Evolutionary conservation across 371 early-diverging fungal species (phyloP).

Genomic region (Mortierella polycephala): DNA sequence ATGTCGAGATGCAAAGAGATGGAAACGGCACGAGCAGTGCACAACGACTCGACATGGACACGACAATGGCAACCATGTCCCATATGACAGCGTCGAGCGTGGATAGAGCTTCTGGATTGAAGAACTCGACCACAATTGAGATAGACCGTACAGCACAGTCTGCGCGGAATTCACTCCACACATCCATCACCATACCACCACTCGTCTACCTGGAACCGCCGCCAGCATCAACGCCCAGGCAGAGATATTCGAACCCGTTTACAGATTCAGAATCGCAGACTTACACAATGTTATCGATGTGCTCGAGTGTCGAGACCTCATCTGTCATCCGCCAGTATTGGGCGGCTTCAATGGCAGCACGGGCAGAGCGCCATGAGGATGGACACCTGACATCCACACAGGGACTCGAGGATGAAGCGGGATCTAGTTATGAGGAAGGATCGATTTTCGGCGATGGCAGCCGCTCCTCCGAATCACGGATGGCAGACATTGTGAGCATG

Average conservation of each 20-base stretch:
- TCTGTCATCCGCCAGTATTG: constrained; percentile 39
- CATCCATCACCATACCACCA: background rate
- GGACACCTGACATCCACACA: constrained; percentile 1
- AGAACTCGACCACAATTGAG: too few species aligned
- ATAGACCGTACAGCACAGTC: too few species aligned
- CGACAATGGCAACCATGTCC: too few species aligned
- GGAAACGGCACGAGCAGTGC: background rate
- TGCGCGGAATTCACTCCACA: too few species aligned
- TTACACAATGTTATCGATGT: constrained; percentile 24
- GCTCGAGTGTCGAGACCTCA: constrained; percentile 24
- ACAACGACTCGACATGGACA: background rate
- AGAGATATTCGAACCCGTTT: background rate
- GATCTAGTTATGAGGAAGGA: constrained; percentile 17
- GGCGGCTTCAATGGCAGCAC: constrained; percentile 40
- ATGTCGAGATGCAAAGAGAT: background rate
- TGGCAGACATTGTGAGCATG: constrained; percentile 42
- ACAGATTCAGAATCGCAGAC: background rate
- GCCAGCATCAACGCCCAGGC: background rate
- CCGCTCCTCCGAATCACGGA: constrained; percentile 40
- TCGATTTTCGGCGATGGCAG: constrained; percentile 22
- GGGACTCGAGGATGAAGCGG: background rate
- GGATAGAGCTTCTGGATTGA: too few species aligned
- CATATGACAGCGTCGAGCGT: too few species aligned
- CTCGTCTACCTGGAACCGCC: background rate
- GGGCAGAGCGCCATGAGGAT: constrained; percentile 17